Conservation (phyloP, 2,329 filamentous ascomycete genomes). For the Bimuria novae-zelandiae region DNA sequence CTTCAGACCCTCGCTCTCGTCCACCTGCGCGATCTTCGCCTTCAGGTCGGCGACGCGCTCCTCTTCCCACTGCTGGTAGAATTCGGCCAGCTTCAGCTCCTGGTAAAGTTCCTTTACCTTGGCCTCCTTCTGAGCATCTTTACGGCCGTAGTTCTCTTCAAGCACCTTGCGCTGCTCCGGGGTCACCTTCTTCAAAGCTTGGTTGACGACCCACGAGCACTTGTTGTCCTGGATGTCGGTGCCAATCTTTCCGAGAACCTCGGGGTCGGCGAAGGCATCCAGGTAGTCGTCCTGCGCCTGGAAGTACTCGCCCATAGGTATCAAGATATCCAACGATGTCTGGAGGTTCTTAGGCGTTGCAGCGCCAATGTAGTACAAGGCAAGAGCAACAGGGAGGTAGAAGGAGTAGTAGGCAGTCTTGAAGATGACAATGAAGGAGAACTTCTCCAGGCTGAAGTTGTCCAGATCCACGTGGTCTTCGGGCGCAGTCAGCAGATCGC, state of each 20-base stretch:
- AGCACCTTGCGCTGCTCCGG: constrained; percentile 86
- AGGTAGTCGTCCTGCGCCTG: constrained; percentile 99
- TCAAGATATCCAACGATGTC: constrained; percentile 87
- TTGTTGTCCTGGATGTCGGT: constrained; percentile 99
- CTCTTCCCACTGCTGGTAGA: constrained; percentile 90
- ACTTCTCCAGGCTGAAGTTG: constrained; percentile 96
- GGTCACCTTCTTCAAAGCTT: constrained; percentile 78
- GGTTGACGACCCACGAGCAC: constrained; percentile 98
- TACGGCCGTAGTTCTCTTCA: constrained; percentile 91
- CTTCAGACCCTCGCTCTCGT: constrained; percentile 88
- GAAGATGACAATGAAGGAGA: constrained; percentile 98
- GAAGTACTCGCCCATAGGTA: constrained; percentile 98
- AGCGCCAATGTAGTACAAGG: constrained; percentile 81
- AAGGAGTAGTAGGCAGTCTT: constrained; percentile 99
- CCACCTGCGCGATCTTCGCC: constrained; percentile 74
- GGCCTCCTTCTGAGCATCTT: constrained; percentile 81
- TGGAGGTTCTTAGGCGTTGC: constrained; percentile 89
- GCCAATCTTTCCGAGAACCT: constrained; percentile 96
- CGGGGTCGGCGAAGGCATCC: constrained; percentile 92
- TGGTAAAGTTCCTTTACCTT: constrained; percentile 87
- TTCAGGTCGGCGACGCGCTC: constrained; percentile 78
- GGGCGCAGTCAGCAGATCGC: constrained; percentile 92
- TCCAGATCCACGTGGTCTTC: constrained; percentile 90
- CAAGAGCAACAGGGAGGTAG: constrained; percentile 93
- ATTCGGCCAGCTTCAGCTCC: constrained; percentile 80